Percentiles rank a stretch among this genome's conserved stretches.
Evolutionary conservation across 2,329 filamentous ascomycete species (phyloP).

Genomic region (Ophiostoma sp.): DNA sequence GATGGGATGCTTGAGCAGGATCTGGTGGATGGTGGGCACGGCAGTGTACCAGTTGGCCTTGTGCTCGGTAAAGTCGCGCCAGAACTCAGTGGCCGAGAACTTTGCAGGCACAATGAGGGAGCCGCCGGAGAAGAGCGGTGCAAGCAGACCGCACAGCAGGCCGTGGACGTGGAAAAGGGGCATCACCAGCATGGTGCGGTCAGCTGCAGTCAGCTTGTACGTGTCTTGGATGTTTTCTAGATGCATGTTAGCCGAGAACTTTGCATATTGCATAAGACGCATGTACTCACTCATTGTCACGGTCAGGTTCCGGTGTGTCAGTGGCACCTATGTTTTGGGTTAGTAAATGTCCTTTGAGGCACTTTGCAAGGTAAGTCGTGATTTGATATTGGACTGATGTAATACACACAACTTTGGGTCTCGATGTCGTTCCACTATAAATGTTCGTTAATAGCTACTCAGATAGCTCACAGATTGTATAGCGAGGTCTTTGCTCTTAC

Average conservation of each 20-base stretch:
- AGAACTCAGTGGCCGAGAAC: constrained; percentile 80
- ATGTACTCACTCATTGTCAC: constrained; percentile 62
- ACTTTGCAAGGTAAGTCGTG: neutral
- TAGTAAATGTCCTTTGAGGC: neutral
- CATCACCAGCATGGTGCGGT: constrained; percentile 84
- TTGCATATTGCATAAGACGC: neutral
- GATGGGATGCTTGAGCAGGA: constrained; percentile 67
- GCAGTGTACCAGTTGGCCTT: constrained; percentile 88
- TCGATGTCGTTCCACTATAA: constrained; percentile 67
- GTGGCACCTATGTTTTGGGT: constrained; percentile 51
- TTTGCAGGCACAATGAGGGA: constrained; percentile 72
- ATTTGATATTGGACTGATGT: neutral
- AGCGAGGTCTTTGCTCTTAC: constrained; percentile 29
- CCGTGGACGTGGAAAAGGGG: constrained; percentile 87
- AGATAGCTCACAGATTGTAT: neutral
- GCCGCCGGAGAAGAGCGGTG: constrained; percentile 67
- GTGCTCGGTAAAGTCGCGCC: constrained; percentile 67
- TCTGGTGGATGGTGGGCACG: constrained; percentile 89
- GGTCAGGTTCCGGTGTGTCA: constrained; percentile 75
- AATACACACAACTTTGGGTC: constrained; percentile 69
- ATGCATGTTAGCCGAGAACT: constrained; percentile 13
- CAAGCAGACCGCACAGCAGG: constrained; percentile 75
- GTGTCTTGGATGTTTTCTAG: constrained; percentile 70
- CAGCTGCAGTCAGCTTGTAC: constrained; percentile 63
- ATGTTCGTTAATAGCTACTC: neutral